phyloP scores from a whole-genome alignment of 148 eudicot species.

The Rhododendron williamsianum region DNA sequence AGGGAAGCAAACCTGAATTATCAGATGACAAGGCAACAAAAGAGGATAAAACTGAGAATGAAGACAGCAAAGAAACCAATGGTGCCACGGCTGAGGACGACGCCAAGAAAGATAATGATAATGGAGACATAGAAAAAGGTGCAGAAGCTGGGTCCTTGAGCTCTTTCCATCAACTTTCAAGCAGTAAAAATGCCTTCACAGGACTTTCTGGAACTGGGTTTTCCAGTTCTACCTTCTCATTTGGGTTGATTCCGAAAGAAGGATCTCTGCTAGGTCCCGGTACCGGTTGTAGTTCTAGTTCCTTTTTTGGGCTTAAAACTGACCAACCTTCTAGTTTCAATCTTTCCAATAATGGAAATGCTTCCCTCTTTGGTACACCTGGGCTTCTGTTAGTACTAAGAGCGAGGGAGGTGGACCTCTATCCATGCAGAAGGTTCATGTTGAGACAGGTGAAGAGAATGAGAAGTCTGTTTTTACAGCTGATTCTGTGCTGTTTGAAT shows the following conservation, averaged over 20 bases:
- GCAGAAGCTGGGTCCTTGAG: conserved; percentile 42
- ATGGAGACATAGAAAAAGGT: conserved; percentile 25
- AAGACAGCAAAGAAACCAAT: conserved; percentile 21
- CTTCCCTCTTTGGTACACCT: conserved; percentile 49
- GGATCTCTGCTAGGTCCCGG: conserved; percentile 35
- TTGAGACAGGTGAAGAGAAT: conserved; percentile 93
- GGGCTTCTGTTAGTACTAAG: conserved; percentile 41
- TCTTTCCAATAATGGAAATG: conserved; percentile 41
- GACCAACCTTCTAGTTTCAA: conserved; percentile 46
- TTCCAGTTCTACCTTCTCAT: conserved; percentile 69
- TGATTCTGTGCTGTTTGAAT: conserved; percentile 84
- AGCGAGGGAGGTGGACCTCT: conserved; percentile 45
- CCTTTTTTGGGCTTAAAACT: conserved; percentile 21
- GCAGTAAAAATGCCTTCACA: conserved; percentile 84
- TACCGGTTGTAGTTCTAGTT: conserved; percentile 19
- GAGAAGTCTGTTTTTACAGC: conserved; percentile 74
- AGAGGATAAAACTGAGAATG: conserved; percentile 22
- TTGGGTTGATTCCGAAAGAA: conserved; percentile 56
- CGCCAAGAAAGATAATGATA: conserved; percentile 28
- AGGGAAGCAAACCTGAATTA: conserved; percentile 22
- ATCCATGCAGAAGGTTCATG: conserved; percentile 57
- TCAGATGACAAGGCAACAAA: conserved; percentile 25
- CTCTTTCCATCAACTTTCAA: conserved; percentile 87
- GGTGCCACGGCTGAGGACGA: conserved; percentile 17
- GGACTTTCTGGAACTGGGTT: conserved; percentile 86